Percentiles rank a stretch among this genome's conserved stretches.
phyloP scores from a whole-genome alignment of 1,284 basidiomycete species.

The Microbotryum scabiosae region DNA sequence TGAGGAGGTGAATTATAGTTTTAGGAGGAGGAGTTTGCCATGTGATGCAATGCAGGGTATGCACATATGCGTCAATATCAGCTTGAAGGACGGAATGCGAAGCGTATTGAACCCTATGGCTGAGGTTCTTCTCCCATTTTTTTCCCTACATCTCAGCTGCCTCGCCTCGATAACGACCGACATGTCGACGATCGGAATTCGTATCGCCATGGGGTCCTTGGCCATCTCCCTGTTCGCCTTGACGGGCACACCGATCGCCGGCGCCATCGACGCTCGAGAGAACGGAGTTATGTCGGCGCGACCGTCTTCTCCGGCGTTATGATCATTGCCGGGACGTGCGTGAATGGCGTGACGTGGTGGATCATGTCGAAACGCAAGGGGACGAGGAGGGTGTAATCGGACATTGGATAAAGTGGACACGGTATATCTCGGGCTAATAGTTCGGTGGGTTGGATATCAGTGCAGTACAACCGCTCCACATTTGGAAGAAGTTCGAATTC shows the following conservation, averaged over 20 bases:
- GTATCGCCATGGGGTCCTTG: constrained; percentile 33
- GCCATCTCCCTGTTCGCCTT: constrained; percentile 35
- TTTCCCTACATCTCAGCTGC: neutral
- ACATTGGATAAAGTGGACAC: too few relatives aligned
- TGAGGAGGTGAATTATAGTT: neutral
- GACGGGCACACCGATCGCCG: constrained; percentile 38
- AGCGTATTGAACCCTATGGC: too few relatives aligned
- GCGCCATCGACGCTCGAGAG: constrained; percentile 36
- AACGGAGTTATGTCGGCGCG: constrained; percentile 31
- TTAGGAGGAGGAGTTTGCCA: too few relatives aligned
- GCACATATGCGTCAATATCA: too few relatives aligned
- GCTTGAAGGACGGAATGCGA: too few relatives aligned
- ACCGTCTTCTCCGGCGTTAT: constrained; percentile 32
- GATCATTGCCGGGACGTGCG: constrained; percentile 27
- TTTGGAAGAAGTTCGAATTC: neutral
- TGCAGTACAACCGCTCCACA: neutral
- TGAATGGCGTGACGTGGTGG: constrained; percentile 18
- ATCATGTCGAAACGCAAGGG: constrained; percentile 30
- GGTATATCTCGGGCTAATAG: too few relatives aligned
- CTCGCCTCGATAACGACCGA: constrained; percentile 15
- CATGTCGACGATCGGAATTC: constrained; percentile 23
- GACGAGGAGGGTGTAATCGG: constrained; percentile 31
- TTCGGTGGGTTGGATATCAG: neutral
- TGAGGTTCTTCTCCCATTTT: too few relatives aligned
- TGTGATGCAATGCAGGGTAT: too few relatives aligned